Percentiles rank a stretch among this genome's conserved stretches.
Evolutionary conservation across 495 filamentous ascomycete genomes (phyloP).

Genomic region (Penicillium cinerascens): DNA sequence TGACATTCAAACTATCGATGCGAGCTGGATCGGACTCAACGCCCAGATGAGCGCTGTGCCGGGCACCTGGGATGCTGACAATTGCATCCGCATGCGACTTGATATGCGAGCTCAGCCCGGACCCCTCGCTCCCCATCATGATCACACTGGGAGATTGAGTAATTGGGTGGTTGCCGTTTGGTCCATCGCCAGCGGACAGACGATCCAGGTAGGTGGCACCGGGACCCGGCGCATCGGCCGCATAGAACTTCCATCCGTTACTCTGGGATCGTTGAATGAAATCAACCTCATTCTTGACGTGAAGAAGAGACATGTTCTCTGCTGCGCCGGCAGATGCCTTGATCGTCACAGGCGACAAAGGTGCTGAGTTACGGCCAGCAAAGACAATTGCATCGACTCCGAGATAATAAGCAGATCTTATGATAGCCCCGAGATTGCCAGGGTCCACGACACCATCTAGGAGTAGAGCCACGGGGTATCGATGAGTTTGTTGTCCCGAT

Average conservation of each 20-base stretch:
- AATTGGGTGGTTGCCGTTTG: slow-evolving; percentile 39
- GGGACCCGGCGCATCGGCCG: slow-evolving; percentile 59
- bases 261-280: slow-evolving; percentile 66
- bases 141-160: slow-evolving; percentile 64
- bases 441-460: slow-evolving; percentile 84
- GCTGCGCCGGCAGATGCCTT: slow-evolving; percentile 86
- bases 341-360: slow-evolving; percentile 68
- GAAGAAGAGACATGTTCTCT: slow-evolving; percentile 70
- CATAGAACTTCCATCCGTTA: slow-evolving; percentile 81
- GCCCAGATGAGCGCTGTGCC: slow-evolving; percentile 29
- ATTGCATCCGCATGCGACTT: slow-evolving; percentile 59
- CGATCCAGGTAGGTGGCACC: slow-evolving; percentile 27
- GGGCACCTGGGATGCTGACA: slow-evolving; percentile 51
- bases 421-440: slow-evolving; percentile 84
- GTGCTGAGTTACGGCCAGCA: slow-evolving; percentile 63
- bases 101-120: slow-evolving; percentile 62
- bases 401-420: slow-evolving; percentile 81
- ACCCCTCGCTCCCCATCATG: slow-evolving; percentile 79
- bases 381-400: slow-evolving; percentile 74
- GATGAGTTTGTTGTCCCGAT: slow-evolving; percentile 19
- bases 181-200: slow-evolving; percentile 1
- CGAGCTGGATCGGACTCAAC: slow-evolving; percentile 39
- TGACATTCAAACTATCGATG: slow-evolving; percentile 81
- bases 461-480: slow-evolving; percentile 75
- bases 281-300: slow-evolving; percentile 56